Percentiles rank a stretch among this genome's conserved stretches.
These are phyloP conservation scores for Umbelopsis vinacea DNA, from an alignment of 192 early-diverging fungal genomes.

Conservation along the genomic window DNA sequence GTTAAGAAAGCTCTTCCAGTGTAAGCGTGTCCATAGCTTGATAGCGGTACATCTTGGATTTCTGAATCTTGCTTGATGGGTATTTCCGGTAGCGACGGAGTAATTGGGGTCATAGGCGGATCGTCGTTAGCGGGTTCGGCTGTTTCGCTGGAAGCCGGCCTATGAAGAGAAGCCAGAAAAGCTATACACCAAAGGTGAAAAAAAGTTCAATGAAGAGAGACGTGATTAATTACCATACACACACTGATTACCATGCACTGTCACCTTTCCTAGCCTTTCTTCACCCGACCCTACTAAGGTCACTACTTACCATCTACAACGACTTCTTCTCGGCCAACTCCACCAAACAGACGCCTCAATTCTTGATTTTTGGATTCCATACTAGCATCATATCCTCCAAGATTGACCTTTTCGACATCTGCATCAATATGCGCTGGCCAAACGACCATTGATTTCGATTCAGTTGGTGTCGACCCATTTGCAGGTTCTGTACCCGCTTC, in stretches of 20 bases:
- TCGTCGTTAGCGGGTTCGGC: conserved; percentile 38
- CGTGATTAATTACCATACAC: no score
- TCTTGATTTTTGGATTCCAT: conserved; percentile 23
- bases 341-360: conserved; percentile 29
- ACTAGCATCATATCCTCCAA: conserved; percentile 14
- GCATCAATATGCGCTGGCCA: conserved; percentile 38
- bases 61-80: background rate
- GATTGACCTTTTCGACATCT: conserved; percentile 18
- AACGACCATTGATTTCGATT: conserved; percentile 15
- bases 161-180: conserved; percentile 31
- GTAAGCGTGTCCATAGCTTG: conserved; percentile 38
- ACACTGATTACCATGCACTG: no score
- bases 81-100: background rate
- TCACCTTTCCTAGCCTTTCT: no score
- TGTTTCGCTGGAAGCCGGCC: background rate
- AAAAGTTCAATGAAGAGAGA: background rate
- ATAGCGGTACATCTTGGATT: conserved; percentile 15
- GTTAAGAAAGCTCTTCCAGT: conserved; percentile 61
- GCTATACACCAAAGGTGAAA: background rate
- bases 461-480: background rate
- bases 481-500: conserved; percentile 1
- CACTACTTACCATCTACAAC: conserved; percentile 39
- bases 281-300: background rate
- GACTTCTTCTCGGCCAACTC: conserved; percentile 28
- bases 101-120: background rate